Base-by-base conservation (phyloP, 495 filamentous ascomycete genomes). In the Hypoxylon lenormandii region DNA sequence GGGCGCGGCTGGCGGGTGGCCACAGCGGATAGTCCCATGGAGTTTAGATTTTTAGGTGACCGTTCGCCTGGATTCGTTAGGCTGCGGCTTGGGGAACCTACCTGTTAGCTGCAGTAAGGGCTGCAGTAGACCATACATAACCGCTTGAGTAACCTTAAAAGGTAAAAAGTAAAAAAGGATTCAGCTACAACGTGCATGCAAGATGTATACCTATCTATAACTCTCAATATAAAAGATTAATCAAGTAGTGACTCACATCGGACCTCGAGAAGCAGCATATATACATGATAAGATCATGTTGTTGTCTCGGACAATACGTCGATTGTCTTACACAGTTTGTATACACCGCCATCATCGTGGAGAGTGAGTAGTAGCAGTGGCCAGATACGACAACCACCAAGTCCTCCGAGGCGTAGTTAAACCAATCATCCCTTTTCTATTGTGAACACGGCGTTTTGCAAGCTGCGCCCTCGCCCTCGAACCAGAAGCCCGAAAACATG, bases 1-100 rank as follows among this genome's bases (percentile, higher is more conserved):
- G 38, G 15, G 13, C 2, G 40, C 48, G 37, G 30, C 28, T 33
- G 23, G 40, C 48, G 37, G 30, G 40, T 33, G 37, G 23, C 42
- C 42, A 61, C 22, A 49, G 42, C 64, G 64, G 64, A 36, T 67
- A 55, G 50, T 67, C 45, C 56, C 64, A 56, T 67, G 55, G 42
- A 36, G 56, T 51, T 56, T 67, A 61, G 57, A 23, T 50, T 61
- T 33, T 33, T 1, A 11, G 10, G 30, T 11, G 46, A 61, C 64
- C 57, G 37, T 23, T 22, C 42, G 36, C 37, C 36, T 55, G 57
- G 56, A 60, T 55, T 37, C 16, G 7, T 28, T 28, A 28, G 26
- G 26, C 26, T 28, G 26, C 7, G 26, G 15, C 40, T 18, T 43
- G 40, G 5, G 15, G 40, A n/a, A 1, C 3, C 12, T 43, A 43